Conservation (phyloP, 1,139 yeast species). For the Pichia sp. region DNA sequence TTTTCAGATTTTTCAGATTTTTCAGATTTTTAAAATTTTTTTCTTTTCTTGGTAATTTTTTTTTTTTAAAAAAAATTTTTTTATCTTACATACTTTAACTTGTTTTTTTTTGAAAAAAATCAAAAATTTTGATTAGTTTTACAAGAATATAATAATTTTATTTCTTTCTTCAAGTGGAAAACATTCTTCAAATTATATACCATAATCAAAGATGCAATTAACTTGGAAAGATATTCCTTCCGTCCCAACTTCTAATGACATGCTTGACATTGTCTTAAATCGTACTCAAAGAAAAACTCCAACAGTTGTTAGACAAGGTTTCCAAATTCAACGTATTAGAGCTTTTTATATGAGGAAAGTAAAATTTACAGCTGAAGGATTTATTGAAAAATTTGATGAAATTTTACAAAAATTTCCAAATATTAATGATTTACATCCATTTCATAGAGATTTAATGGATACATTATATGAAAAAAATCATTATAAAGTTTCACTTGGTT, state of each 20-base stretch:
- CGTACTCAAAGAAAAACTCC: conserved; percentile 98
- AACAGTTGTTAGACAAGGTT: conserved; percentile 94
- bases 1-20: too few relatives aligned
- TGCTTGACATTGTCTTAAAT: conserved; percentile 93
- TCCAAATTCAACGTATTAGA: conserved; percentile 90
- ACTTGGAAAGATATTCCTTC: conserved; percentile 98
- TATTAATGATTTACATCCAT: conserved; percentile 95
- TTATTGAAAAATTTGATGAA: conserved; percentile 83
- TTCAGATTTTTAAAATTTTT: too few relatives aligned
- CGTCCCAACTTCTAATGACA: conserved; percentile 84
- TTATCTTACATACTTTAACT: too few relatives aligned
- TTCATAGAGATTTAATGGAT: conserved; percentile 96
- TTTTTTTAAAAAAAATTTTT: too few relatives aligned
- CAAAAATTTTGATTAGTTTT: too few relatives aligned
- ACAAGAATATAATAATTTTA: too few relatives aligned
- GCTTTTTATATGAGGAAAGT: conserved; percentile 99
- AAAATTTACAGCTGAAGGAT: conserved; percentile 92
- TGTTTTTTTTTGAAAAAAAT: too few relatives aligned
- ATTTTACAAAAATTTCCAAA: conserved; percentile 87
- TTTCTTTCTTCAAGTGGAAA: too few relatives aligned
- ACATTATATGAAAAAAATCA: conserved; percentile 96
- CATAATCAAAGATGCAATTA: conserved; percentile 60
- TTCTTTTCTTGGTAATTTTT: too few relatives aligned
- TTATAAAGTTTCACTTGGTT: conserved; percentile 94
- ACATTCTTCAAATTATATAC: neutral